Evolutionary conservation across 441 rosid species (phyloP).

Genomic region (Geranium incanum): DNA sequence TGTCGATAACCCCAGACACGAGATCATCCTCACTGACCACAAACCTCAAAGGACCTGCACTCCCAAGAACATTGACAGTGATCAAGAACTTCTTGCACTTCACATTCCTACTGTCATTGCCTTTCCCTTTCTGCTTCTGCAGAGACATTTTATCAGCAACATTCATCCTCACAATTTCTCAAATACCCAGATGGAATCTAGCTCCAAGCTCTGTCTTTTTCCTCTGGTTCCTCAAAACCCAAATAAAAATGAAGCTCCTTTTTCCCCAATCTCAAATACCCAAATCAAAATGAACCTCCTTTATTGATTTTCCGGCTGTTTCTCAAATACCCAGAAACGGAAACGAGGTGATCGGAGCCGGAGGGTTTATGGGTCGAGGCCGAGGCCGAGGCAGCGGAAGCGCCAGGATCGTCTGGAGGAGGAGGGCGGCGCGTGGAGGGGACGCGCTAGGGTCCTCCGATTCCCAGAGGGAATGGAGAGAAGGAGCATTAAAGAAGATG

Average conservation of each 20-base stretch:
- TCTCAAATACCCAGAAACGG: background rate
- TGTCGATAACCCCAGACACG: constrained; percentile 37
- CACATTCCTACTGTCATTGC: constrained; percentile 11
- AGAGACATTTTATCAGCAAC: constrained; percentile 15
- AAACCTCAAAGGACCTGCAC: constrained; percentile 51
- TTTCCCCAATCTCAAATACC: background rate
- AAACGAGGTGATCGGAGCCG: background rate
- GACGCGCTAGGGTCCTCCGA: constrained; percentile 13
- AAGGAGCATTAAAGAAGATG: constrained; percentile 15
- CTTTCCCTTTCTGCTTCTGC: constrained; percentile 22
- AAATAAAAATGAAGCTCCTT: too few species aligned
- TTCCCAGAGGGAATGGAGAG: constrained; percentile 9
- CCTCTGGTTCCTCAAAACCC: too few species aligned
- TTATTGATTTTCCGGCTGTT: background rate
- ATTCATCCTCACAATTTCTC: constrained; percentile 16
- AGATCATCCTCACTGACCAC: constrained; percentile 37
- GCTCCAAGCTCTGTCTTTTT: too few species aligned
- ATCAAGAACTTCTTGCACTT: constrained; percentile 36
- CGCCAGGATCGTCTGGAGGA: constrained; percentile 22
- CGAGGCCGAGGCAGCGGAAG: constrained; percentile 25
- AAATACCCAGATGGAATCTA: background rate
- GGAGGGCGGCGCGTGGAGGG: constrained; percentile 13
- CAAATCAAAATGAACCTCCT: background rate
- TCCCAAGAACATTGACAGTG: constrained; percentile 42
- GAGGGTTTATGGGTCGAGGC: constrained; percentile 25